These are phyloP conservation scores for Erodium texanum DNA, from an alignment of 441 rosid genomes.

Conservation along the genomic window DNA sequence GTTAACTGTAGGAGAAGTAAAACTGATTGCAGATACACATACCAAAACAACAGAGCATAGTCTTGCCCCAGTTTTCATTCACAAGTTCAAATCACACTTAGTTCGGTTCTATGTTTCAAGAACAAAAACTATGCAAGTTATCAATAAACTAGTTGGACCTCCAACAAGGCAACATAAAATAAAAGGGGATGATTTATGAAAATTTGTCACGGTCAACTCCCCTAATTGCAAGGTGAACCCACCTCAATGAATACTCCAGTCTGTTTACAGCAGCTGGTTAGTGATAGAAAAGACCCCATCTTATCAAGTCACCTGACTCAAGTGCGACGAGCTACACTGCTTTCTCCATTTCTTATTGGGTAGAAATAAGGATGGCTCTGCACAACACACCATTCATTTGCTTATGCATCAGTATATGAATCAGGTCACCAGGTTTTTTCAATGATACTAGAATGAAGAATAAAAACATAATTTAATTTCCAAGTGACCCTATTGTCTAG, in stretches of 20 bases:
- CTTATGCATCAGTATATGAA: background rate
- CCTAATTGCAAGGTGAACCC: constrained; percentile 18
- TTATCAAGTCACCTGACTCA: constrained; percentile 14
- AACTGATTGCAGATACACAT: background rate
- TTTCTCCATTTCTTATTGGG: constrained; percentile 82
- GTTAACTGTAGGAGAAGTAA: no score
- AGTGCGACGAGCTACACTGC: constrained; percentile 49
- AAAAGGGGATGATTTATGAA: background rate
- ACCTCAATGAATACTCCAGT: constrained; percentile 12
- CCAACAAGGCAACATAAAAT: background rate
- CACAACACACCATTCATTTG: constrained; percentile 5
- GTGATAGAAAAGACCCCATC: constrained; percentile 11
- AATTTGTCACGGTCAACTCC: background rate
- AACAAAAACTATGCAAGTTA: background rate
- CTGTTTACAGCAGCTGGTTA: constrained; percentile 18
- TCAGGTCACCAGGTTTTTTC: background rate
- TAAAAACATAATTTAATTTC: background rate
- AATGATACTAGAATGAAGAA: background rate
- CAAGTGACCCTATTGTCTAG: no score
- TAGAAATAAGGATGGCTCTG: constrained; percentile 73
- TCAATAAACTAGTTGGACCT: background rate
- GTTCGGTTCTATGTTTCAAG: background rate
- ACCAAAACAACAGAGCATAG: background rate
- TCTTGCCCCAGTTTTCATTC: background rate
- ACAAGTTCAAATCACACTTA: background rate